Conservation (phyloP, 768 basidiomycete species). For the Pleurotus citrinopileatus region DNA sequence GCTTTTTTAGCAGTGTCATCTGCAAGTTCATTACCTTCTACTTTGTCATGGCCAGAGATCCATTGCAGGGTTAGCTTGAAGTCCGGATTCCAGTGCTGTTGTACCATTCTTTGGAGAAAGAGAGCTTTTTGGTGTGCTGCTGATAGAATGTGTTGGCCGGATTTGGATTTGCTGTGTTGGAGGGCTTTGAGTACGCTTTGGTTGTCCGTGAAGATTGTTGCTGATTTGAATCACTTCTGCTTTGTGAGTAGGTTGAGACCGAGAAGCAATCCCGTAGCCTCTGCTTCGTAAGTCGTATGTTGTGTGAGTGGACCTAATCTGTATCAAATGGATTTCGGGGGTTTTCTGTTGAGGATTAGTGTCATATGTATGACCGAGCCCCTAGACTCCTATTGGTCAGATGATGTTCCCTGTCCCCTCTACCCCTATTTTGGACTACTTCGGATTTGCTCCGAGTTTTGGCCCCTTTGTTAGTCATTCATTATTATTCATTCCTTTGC, state of each 20-base stretch:
- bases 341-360: background rate
- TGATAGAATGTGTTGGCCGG: background rate
- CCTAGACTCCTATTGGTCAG: no score
- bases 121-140: background rate
- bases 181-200: background rate
- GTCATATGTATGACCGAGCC: no score
- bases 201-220: background rate
- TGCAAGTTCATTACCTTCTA: background rate
- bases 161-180: background rate
- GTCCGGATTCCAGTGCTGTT: background rate
- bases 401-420: no score
- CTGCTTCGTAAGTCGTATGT: background rate
- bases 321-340: background rate
- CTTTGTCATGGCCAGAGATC: background rate
- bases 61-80: background rate
- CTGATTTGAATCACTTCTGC: background rate
- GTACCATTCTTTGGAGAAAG: background rate
- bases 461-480: no score
- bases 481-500: no score
- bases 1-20: background rate
- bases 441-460: no score
- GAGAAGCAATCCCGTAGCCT: background rate
- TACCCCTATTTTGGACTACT: no score
- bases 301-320: background rate
- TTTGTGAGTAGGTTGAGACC: background rate